Base-by-base conservation (phyloP, 768 basidiomycete species). In the Macrocybe gigantea region DNA sequence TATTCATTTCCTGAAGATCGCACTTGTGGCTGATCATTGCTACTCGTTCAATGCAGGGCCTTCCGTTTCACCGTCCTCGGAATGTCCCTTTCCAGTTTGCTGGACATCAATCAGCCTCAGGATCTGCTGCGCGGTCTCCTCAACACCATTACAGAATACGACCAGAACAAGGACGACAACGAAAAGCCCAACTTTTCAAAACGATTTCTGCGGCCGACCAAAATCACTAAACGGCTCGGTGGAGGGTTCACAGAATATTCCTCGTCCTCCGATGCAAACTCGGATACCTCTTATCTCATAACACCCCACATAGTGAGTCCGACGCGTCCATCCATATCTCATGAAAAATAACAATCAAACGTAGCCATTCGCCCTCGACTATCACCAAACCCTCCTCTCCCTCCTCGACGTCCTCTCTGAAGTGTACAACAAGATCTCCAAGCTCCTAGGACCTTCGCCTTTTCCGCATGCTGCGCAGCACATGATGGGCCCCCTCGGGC, bases 311-410 rank as follows among this genome's bases (percentile, higher is more conserved):
- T 88, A 60, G 89, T 89, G 52, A 54, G 81, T 70, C 3, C 48
- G n/a, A 50, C 33, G 22, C 22, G 22, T 13, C 38, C 33, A 39
- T 14, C 7, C 33, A 7, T 45, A 7, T 48, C 13, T 36, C 33
- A 29, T 35, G 7, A 29, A 34, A 13, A 40, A 29, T 41, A n/a
- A 14, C 22, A 48, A 29, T 31, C 8, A 52, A 39, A 51, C 44
- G 49, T n/a, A 93, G 91, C 87, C 92, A n/a, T 94, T 93, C 65
- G 71, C 84, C 2, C 64, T 94, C 47, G 92, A 94, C 64, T 94
- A 95, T 60, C 85, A 89, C 54, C 87, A 94, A 66, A 88, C 88
- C 7, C 78, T 93, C 33, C 79, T 92, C 45, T 90, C 92, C 33
- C 80, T 93, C 29, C 82, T 93, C 45, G 93, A 94, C 60, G 86